Evolutionary conservation across 2,329 filamentous ascomycete species (phyloP).

Genomic region (Aspergillus clavatus): DNA sequence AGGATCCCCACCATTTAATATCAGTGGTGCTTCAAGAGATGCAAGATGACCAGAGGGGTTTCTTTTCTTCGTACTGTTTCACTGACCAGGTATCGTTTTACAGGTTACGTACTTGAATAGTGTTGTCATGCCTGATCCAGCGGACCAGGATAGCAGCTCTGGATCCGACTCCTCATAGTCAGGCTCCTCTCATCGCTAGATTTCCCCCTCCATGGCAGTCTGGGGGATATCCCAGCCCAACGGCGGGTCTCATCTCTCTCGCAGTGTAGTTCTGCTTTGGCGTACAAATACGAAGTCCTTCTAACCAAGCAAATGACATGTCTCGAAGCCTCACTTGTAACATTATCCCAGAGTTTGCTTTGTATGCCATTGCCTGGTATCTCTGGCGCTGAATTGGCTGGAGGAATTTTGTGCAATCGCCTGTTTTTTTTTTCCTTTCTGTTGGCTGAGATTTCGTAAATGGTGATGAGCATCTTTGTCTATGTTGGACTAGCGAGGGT

Average conservation of each 20-base stretch:
- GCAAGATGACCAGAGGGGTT: constrained; percentile 4
- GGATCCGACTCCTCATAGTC: constrained; percentile 21
- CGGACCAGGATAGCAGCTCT: constrained; percentile 39
- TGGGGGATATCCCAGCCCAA: background rate
- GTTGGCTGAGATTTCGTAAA: constrained; percentile 11
- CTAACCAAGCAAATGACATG: background rate
- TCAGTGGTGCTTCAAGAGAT: constrained; percentile 7
- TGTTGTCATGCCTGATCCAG: constrained; percentile 67
- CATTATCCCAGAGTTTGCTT: background rate
- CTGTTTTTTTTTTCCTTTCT: background rate
- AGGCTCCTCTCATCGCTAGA: background rate
- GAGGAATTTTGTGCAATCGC: too few relatives aligned
- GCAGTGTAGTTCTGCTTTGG: background rate
- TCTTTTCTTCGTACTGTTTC: constrained; percentile 8
- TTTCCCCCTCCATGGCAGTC: background rate
- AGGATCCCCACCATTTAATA: constrained; percentile 13
- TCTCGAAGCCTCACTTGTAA: background rate
- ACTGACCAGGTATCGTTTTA: constrained; percentile 22
- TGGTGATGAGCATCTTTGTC: constrained; percentile 6
- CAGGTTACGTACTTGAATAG: constrained; percentile 68
- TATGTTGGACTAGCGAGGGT: constrained; percentile 8
- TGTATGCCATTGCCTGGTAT: background rate
- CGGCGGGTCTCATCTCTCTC: background rate
- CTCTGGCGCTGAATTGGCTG: background rate
- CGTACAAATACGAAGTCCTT: background rate